Evolutionary conservation across 2,329 filamentous ascomycete genomes (phyloP), one percentile per base, ranked within the genome.

Genomic region (Pseudofabraea citricarpa): DNA sequence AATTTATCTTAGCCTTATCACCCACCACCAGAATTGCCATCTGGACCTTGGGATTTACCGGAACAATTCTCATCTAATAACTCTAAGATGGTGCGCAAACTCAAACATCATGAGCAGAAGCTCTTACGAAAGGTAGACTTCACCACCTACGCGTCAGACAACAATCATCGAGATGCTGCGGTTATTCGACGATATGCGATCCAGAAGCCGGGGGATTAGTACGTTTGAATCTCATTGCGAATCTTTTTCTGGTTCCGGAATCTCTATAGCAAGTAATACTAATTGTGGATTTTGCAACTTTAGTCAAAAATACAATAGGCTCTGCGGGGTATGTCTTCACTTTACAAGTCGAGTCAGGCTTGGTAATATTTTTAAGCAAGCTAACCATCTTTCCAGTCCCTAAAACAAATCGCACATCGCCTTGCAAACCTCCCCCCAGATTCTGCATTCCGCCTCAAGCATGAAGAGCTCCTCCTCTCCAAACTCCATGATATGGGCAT

Each of bases 51-150:
- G n/a, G n/a, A n/a, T n/a, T n/a, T n/a, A n/a, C n/a, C n/a, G n/a
- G n/a, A n/a, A n/a, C n/a, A n/a, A n/a, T n/a, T n/a, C n/a, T n/a
- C n/a, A 43, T 43, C 9, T 13, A 32, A 32, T 4, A 10, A 10
- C 36, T 47, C 15, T 63, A 76, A 55, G 19, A 97, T 97, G 93
- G 89, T 95, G 56, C 85, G 93, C 58, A 90, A 95, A 73, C 81
- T 98, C 63, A 97, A 96, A 71, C 81, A 95, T 69, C 91, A 96
- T 70, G 93, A 98, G 81, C 82, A 93, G 64, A 94, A 93, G 77
- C 85, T 97, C 63, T 80, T 97, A 53, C 75, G 78, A 58, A 91
- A 91, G 63, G 90, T 93, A 67, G 90, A 98, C 71, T 95, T 98
- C 69, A 83, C 90, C 64, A 93, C 85, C 61, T 95, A 91, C 75